phyloP scores from a whole-genome alignment of 179 eudicot species.

The Silene coronaria region DNA sequence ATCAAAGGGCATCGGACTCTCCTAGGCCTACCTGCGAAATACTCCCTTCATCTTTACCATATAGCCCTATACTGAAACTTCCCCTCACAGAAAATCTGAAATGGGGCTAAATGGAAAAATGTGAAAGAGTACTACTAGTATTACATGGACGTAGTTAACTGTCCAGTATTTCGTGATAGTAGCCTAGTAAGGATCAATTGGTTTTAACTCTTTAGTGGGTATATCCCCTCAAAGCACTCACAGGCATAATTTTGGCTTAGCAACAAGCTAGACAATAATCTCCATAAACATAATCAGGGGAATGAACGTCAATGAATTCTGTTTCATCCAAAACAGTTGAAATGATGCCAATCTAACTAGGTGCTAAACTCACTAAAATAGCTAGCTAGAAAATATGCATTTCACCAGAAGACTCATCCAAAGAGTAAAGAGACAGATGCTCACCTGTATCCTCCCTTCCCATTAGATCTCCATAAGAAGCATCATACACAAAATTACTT shows the following conservation, averaged over 20 bases:
- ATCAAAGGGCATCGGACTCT: background rate
- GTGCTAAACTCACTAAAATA: background rate
- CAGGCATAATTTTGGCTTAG: background rate
- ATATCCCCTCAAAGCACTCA: background rate
- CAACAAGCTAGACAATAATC: background rate
- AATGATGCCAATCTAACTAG: background rate
- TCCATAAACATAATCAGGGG: background rate
- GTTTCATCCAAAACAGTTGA: background rate
- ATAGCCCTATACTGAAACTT: background rate
- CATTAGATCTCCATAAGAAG: background rate
- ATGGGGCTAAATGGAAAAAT: background rate
- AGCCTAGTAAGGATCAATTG: background rate
- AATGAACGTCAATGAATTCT: background rate
- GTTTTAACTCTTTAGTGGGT: background rate
- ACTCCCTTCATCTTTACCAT: background rate
- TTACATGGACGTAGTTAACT: background rate
- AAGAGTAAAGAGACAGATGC: background rate
- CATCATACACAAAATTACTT: background rate
- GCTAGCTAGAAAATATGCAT: background rate
- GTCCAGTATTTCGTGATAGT: background rate
- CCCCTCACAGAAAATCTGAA: background rate
- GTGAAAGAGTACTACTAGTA: background rate
- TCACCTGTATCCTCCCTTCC: constrained; percentile 22
- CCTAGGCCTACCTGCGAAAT: background rate
- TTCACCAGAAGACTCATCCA: background rate